Conservation (phyloP, 176 grass and related monocot species). For the Phyllostachys edulis region DNA sequence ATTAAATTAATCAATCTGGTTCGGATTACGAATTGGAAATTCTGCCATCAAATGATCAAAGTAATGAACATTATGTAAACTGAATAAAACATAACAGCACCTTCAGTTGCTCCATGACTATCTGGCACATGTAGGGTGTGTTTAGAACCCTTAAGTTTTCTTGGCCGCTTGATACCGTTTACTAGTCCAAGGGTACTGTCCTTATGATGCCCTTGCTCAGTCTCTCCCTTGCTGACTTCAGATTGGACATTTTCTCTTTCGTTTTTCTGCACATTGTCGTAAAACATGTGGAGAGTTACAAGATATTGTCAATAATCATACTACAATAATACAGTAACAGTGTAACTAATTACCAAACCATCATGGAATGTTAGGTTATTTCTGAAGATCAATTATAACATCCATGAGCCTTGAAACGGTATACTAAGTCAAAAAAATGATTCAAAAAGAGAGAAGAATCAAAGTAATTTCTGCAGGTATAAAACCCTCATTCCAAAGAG, state of each 20-base stretch:
- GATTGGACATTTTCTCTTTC: slow-evolving; percentile 40
- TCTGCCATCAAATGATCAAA: slow-evolving; percentile 14
- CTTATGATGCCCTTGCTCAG: slow-evolving; percentile 39
- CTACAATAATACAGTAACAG: slow-evolving; percentile 20
- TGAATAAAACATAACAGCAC: slow-evolving; percentile 22
- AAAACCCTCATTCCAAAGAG: slow-evolving; percentile 2
- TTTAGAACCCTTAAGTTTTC: slow-evolving; percentile 52
- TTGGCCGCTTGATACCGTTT: slow-evolving; percentile 47
- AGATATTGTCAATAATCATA: slow-evolving; percentile 18
- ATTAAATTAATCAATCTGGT: not conserved
- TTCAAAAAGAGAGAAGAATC: not conserved
- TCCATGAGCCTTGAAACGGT: not conserved
- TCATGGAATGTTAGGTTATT: not conserved
- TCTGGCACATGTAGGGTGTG: slow-evolving; percentile 20
- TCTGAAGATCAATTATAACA: slow-evolving; percentile 21
- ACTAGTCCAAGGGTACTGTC: slow-evolving; percentile 33
- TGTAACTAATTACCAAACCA: not conserved
- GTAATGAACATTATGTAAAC: not conserved
- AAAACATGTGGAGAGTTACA: slow-evolving; percentile 21
- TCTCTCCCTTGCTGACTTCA: slow-evolving; percentile 38
- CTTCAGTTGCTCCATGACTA: slow-evolving; percentile 42
- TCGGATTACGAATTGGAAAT: not conserved
- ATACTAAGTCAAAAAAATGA: slow-evolving; percentile 5
- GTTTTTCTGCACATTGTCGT: slow-evolving; percentile 48
- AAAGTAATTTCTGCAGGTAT: not conserved